These are phyloP conservation scores for Fraxinus velutina DNA, from an alignment of 305 asterid species.

Conservation along the genomic window DNA sequence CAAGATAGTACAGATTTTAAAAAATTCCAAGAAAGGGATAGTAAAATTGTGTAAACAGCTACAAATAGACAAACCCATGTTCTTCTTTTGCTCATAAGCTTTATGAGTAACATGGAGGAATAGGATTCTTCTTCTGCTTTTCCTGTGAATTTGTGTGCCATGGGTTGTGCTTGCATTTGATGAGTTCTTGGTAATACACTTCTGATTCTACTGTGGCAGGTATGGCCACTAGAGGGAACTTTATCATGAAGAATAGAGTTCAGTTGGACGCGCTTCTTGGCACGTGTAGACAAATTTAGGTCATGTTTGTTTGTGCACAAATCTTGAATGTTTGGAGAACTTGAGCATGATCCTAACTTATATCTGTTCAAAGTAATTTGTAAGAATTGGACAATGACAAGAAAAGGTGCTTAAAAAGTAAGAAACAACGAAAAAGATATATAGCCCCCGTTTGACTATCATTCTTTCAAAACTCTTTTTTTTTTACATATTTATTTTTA, in stretches of 20 bases:
- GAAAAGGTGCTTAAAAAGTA: neutral
- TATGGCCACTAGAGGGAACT: neutral
- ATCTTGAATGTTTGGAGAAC: neutral
- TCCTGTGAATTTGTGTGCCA: conserved; percentile 13
- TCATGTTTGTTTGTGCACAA: neutral
- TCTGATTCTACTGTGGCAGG: neutral
- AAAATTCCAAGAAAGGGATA: conserved; percentile 42
- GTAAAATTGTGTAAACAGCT: conserved; percentile 36
- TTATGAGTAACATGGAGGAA: conserved; percentile 25
- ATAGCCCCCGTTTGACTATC: too few relatives aligned
- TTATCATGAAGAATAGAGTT: neutral
- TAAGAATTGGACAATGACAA: neutral
- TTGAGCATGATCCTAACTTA: neutral
- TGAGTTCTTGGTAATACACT: neutral
- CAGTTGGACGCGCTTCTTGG: neutral
- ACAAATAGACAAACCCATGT: conserved; percentile 42
- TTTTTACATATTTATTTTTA: too few relatives aligned
- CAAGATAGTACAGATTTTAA: conserved; percentile 37
- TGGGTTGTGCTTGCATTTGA: neutral
- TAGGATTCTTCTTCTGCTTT: conserved; percentile 15
- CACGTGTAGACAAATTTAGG: neutral
- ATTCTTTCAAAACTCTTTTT: too few relatives aligned
- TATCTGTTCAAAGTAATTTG: neutral
- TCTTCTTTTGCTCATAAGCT: conserved; percentile 44
- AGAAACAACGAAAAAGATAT: neutral